phyloP scores from a whole-genome alignment of 2,329 filamentous ascomycete genomes.

The Clonostachys solani region DNA sequence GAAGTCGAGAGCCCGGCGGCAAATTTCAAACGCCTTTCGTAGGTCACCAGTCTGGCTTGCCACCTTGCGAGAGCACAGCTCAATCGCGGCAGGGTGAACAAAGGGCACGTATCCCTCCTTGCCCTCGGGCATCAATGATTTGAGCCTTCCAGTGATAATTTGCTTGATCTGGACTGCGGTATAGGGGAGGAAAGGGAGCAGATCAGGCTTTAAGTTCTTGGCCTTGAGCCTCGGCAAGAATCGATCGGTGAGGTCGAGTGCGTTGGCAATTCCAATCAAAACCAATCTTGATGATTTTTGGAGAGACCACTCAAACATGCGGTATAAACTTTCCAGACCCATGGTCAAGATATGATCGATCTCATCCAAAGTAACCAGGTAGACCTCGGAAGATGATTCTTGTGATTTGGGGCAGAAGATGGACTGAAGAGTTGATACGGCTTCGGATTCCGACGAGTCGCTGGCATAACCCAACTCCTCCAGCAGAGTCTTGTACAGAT shows the following conservation, averaged over 20 bases:
- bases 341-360: constrained; percentile 90
- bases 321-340: constrained; percentile 85
- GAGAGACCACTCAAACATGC: constrained; percentile 94
- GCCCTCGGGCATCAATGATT: constrained; percentile 60
- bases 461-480: constrained; percentile 61
- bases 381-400: constrained; percentile 49
- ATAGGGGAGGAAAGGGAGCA: constrained; percentile 92
- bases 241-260: constrained; percentile 89
- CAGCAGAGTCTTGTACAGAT: constrained; percentile 77
- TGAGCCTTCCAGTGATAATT: constrained; percentile 81
- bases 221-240: constrained; percentile 92
- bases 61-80: constrained; percentile 91
- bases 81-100: constrained; percentile 88
- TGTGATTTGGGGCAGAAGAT: constrained; percentile 66
- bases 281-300: constrained; percentile 74
- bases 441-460: constrained; percentile 56
- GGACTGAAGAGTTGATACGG: constrained; percentile 62
- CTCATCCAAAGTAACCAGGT: constrained; percentile 87
- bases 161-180: constrained; percentile 80
- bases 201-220: constrained; percentile 82
- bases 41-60: constrained; percentile 91
- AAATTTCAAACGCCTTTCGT: constrained; percentile 92
- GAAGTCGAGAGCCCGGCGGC: constrained; percentile 82
- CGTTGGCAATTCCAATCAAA: constrained; percentile 92
- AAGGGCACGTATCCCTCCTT: constrained; percentile 71